Conservation (phyloP, 768 basidiomycete species). For the Tubosaeta brunneosetosa region DNA sequence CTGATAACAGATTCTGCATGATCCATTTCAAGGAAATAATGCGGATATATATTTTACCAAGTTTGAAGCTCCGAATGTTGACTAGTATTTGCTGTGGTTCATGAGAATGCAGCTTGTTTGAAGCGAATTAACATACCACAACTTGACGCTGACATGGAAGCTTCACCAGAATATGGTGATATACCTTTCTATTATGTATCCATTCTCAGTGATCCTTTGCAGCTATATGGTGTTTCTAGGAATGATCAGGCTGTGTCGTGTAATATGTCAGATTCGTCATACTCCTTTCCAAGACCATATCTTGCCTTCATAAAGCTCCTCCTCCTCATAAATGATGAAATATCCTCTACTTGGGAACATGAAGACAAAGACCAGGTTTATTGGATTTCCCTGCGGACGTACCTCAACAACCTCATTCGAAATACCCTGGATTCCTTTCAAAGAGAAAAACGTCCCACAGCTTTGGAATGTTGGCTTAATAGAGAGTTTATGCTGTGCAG, state of each 20-base stretch:
- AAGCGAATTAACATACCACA: too few species aligned
- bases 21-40: too few species aligned
- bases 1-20: too few species aligned
- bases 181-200: background rate
- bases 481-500: slow-evolving; percentile 8
- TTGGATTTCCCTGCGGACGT: background rate
- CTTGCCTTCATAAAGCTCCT: background rate
- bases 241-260: background rate
- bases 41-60: too few species aligned
- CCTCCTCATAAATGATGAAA: background rate
- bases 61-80: too few species aligned
- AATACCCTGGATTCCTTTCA: background rate
- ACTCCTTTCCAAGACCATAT: background rate
- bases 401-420: background rate
- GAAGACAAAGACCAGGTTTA: background rate
- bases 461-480: slow-evolving; percentile 1
- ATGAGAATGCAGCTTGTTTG: too few species aligned
- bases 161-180: background rate
- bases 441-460: background rate
- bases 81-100: too few species aligned
- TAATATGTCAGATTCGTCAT: background rate
- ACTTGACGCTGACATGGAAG: background rate
- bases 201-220: background rate
- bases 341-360: background rate
- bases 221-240: background rate